Base-by-base conservation (phyloP, 768 basidiomycete species). In the Jaapia argillacea region DNA sequence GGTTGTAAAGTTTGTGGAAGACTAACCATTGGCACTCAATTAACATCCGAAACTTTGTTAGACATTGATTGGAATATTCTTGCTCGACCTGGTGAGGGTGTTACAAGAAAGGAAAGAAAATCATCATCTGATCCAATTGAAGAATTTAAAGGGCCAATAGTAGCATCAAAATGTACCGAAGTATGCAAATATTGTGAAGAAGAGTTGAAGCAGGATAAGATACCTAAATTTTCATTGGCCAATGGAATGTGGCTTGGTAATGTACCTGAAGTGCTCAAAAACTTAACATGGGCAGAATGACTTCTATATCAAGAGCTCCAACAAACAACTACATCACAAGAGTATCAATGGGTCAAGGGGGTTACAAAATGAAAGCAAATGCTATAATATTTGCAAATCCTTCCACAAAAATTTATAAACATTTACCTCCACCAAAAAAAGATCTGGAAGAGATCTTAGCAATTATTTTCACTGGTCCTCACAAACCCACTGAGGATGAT, bases 391-490 rank as follows among this genome's bases (percentile, higher is more conserved):
- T 51, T 41, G 22, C 48, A 5, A 40, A 45, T 20, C 53, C 48
- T 7, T 41, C 48, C 13, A 22, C 39, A 0, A 48, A 50, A 24
- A 25, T 54, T 13, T 48, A 48, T 38, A 12, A 22, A 6, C 24
- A 18, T 12, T 23, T 53, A 3, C 54, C 52, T 12, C 52, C 50
- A 4, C 48, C 42, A 1, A 26, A 31, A 12, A 24, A 24, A 2
- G 54, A 57, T 0, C 10, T 55, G 2, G 52, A 54, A 21, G 48
- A 55, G 27, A 25, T 45, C 14, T 23, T 57, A 1, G 61, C 60
- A 1, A 48, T 65, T 36, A 18, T 68, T 0, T 66, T 57, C 35
- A 60, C 52, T 0, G 64, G 65, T 0, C 49, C 59, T 0, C 21
- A 26, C 10, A 38, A 46, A 24, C 62, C 62, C 1, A 56, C 54